These are phyloP conservation scores for bread wheat (Triticum aestivum) DNA, from an alignment of 176 grass and related monocot species.

Conservation along the genomic window IWGSC_CS_RefSeq_v2.1 NC_057801.1:767499352-767499851, in stretches of 20 bases:
- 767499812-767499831: too few species aligned
- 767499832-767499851: too few species aligned
- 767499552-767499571: background rate
- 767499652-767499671: background rate
- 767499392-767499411: background rate
- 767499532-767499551: background rate
- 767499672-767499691: background rate
- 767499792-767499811: too few species aligned
- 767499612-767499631: background rate
- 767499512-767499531: too few species aligned
- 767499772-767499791: background rate
- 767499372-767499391: background rate
- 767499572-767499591: background rate
- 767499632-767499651: background rate
- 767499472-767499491: background rate
- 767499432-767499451: background rate
- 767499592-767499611: background rate
- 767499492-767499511: background rate
- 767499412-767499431: background rate
- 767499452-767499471: background rate
- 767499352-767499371: background rate
- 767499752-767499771: conserved; percentile 82
- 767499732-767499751: conserved; percentile 9
- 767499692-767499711: background rate
- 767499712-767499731: background rate